Evolutionary conservation across 1,284 basidiomycete species (phyloP), one percentile per base, ranked within the genome.

Genomic region (Trichosporon faecale): DNA sequence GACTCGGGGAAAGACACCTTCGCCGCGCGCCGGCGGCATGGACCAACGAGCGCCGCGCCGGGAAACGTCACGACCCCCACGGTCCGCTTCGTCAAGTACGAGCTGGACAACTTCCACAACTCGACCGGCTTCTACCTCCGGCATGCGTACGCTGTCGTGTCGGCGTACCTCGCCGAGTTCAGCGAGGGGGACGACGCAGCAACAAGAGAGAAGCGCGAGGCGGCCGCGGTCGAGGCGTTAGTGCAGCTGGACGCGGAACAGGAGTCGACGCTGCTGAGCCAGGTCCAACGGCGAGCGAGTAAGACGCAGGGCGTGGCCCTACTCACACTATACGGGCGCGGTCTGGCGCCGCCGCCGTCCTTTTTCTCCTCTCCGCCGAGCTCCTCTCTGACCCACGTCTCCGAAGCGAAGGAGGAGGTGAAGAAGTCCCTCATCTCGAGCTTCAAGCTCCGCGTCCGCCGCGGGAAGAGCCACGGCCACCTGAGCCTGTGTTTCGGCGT

Each of bases 261-360:
- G 82, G 93, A 98, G 66, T 82, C 88, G 9, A 92, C 93, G 86
- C 91, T 92, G 0, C 88, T 98, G 60, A 98, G 95, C 77, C 93
- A 96, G 79, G 91, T 97, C 71, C 88, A 92, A 2, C 86, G 92
- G 33, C 87, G 97, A 18, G 94, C 96, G 21, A 95, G 93, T 21
- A 91, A 88, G 72, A 88, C 95, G 2, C 97, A 99, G 82, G 96
- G 97, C 0, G 90, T 94, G 7, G 97, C 96, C 1, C 88, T 98
- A 46, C 88, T 99, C 35, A 93, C 94, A 0, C 86, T 99, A 3
- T 95, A 91, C 82, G 86, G 91, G 12, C 92, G 91, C 76, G 92
- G 93, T 0, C 90, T 98, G 78, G 87, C 89, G 2, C 80, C 80
- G 61, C 89, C 91, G 0, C 65, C 78, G 4, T 77, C 75, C 70